phyloP scores from a whole-genome alignment of 2,329 filamentous ascomycete genomes.

The Exophiala alcalophila region DNA sequence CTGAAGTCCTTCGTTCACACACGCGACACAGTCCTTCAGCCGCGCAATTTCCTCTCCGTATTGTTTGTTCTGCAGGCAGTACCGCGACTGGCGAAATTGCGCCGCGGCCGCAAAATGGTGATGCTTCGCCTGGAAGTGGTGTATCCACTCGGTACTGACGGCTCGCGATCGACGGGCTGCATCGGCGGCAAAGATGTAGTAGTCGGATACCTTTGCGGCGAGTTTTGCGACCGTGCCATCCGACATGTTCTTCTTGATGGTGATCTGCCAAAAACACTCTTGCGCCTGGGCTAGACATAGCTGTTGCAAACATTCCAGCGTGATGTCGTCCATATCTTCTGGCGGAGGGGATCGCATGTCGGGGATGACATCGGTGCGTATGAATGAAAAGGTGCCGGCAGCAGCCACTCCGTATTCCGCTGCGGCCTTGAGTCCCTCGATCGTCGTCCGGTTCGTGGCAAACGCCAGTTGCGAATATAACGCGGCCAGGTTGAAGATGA shows the following conservation, averaged over 20 bases:
- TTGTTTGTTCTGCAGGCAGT: slow-evolving; percentile 87
- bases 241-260: slow-evolving; percentile 88
- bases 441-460: slow-evolving; percentile 70
- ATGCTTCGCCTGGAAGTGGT: slow-evolving; percentile 95
- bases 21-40: slow-evolving; percentile 74
- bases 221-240: slow-evolving; percentile 89
- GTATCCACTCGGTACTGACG: slow-evolving; percentile 92
- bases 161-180: slow-evolving; percentile 84
- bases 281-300: slow-evolving; percentile 89
- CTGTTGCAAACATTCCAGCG: slow-evolving; percentile 76
- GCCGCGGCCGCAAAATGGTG: slow-evolving; percentile 95
- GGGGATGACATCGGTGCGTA: slow-evolving; percentile 73
- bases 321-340: slow-evolving; percentile 92
- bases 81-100: slow-evolving; percentile 85
- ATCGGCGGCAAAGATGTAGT: slow-evolving; percentile 81
- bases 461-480: slow-evolving; percentile 91
- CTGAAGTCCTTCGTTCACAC: slow-evolving; percentile 81
- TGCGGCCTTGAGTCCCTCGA: slow-evolving; percentile 80
- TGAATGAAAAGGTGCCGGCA: slow-evolving; percentile 76
- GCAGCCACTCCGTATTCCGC: slow-evolving; percentile 87
- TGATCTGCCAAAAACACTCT: slow-evolving; percentile 98
- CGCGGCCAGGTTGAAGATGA: slow-evolving; percentile 89
- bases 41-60: slow-evolving; percentile 95
- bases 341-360: slow-evolving; percentile 81
- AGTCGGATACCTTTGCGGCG: slow-evolving; percentile 84